These are phyloP conservation scores for Pichia sp. DNA, from an alignment of 1,139 yeast genomes.

Conservation along the genomic window DNA sequence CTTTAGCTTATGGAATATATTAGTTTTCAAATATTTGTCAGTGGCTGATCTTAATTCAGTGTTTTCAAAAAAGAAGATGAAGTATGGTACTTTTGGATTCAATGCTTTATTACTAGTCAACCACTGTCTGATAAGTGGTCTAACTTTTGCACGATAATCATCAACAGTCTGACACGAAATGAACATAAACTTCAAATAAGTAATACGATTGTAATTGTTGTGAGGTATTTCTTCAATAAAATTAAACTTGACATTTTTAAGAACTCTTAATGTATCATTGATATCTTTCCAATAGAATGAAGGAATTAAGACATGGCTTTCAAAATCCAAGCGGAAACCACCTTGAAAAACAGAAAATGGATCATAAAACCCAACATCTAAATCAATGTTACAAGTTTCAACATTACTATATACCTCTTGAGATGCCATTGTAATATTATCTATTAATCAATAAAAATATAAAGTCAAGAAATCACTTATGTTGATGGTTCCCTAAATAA, in stretches of 20 bases:
- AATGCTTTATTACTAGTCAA: constrained; percentile 41
- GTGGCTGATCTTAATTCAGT: constrained; percentile 27
- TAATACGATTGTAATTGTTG: constrained; percentile 21
- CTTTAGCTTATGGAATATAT: constrained; percentile 57
- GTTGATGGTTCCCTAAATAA: background rate
- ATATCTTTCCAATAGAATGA: constrained; percentile 73
- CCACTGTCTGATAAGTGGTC: constrained; percentile 85
- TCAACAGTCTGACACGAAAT: constrained; percentile 63
- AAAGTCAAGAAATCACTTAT: background rate
- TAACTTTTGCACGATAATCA: constrained; percentile 65
- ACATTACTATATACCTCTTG: background rate
- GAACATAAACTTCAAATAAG: constrained; percentile 63
- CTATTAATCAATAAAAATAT: background rate
- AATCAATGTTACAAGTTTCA: background rate
- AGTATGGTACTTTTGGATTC: constrained; percentile 56
- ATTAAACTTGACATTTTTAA: constrained; percentile 53
- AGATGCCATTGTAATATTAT: background rate
- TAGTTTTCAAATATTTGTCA: constrained; percentile 44
- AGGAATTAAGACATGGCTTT: constrained; percentile 53
- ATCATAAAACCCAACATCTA: constrained; percentile 62
- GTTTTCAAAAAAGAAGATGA: constrained; percentile 48
- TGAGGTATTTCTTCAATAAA: constrained; percentile 56
- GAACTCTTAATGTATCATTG: constrained; percentile 56
- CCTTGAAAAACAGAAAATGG: constrained; percentile 64
- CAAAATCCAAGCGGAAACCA: constrained; percentile 45